A percentile compares a stretch with the other conserved stretches of the same genome.
These are phyloP conservation scores for Mariannaea elegans DNA, from an alignment of 2,329 filamentous ascomycete genomes.

Conservation along the genomic window DNA sequence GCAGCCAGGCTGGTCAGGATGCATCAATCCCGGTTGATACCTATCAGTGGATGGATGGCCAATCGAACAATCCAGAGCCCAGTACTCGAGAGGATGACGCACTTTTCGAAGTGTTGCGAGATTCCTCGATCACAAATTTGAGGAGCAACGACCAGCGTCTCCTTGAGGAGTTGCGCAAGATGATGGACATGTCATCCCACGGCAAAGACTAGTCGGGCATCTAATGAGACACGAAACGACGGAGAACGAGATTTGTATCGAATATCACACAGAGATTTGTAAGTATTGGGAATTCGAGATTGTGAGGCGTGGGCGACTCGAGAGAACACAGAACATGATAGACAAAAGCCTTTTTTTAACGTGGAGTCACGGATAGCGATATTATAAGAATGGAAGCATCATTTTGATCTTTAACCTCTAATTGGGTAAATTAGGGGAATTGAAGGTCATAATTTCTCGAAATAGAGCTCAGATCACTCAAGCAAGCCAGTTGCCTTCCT, in stretches of 20 bases:
- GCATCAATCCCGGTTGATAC: background rate
- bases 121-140: background rate
- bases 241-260: background rate
- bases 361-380: background rate
- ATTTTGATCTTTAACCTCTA: background rate
- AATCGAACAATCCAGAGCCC: background rate
- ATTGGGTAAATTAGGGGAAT: background rate
- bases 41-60: background rate
- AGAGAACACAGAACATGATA: background rate
- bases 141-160: constrained; percentile 2
- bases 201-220: too few relatives aligned
- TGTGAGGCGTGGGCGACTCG: background rate
- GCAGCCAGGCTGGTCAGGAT: background rate
- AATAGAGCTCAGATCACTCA: background rate
- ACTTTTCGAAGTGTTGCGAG: background rate
- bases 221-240: too few relatives aligned
- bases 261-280: too few relatives aligned
- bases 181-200: constrained; percentile 8
- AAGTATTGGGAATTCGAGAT: too few relatives aligned
- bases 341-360: too few relatives aligned
- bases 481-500: constrained; percentile 15
- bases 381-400: background rate
- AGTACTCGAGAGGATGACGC: background rate
- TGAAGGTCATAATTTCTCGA: too few relatives aligned
- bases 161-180: constrained; percentile 5